Conservation (phyloP, 2,329 filamentous ascomycete species). For the Exophiala phaeomuriformis region DNA sequence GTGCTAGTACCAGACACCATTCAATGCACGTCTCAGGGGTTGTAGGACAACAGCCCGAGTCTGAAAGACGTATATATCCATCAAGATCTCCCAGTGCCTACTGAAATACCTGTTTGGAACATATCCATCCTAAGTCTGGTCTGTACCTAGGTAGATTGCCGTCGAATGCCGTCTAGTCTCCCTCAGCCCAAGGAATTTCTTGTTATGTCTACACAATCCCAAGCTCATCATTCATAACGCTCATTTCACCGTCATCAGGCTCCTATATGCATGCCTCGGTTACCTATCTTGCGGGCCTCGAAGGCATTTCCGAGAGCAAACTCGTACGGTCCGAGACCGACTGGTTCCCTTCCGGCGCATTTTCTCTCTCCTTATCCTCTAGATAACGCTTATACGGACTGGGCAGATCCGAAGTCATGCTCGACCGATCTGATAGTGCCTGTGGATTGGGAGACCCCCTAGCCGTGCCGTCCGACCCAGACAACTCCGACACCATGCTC, state of each 20-base stretch:
- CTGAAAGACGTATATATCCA: no score
- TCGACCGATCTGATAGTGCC: conserved; percentile 10
- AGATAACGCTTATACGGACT: conserved; percentile 1
- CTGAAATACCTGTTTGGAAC: no score
- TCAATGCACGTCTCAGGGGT: no score
- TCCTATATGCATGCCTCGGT: no score
- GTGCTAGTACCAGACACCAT: no score
- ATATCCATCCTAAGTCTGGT: no score
- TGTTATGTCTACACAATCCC: neutral
- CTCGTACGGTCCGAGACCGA: conserved; percentile 16
- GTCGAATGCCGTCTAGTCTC: no score
- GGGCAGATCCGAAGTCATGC: conserved; percentile 7
- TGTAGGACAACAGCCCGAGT: no score
- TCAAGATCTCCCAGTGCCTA: no score
- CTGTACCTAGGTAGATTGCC: no score
- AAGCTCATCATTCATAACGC: neutral
- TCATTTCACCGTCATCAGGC: neutral
- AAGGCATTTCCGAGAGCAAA: conserved; percentile 16
- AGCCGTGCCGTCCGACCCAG: conserved; percentile 11
- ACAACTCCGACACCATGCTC: conserved; percentile 21
- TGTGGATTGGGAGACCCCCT: conserved; percentile 15
- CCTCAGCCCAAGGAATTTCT: no score
- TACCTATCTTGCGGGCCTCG: neutral
- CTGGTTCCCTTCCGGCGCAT: neutral
- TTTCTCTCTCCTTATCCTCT: neutral